These are phyloP conservation scores for Knoxia roxburghii DNA, from an alignment of 257 asterid genomes.

Conservation along the genomic window DNA sequence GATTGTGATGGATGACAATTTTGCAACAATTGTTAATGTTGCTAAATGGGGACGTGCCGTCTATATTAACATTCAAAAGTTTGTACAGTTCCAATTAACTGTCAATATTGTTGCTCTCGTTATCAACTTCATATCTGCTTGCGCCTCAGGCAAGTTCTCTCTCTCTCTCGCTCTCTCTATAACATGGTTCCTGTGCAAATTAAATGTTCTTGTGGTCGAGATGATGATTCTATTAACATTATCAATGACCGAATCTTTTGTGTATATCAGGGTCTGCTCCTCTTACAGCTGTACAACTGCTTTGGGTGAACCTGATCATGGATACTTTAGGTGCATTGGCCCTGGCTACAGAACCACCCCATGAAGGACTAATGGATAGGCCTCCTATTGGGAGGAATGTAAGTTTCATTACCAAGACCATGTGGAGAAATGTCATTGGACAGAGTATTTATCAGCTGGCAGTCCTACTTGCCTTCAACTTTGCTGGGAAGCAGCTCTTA, in stretches of 20 bases:
- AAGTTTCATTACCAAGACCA: constrained; percentile 68
- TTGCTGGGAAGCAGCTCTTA: constrained; percentile 57
- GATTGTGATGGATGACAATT: constrained; percentile 91
- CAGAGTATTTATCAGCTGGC: constrained; percentile 83
- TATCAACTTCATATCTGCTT: constrained; percentile 86
- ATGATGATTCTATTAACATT: neutral
- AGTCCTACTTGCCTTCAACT: constrained; percentile 68
- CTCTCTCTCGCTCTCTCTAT: neutral
- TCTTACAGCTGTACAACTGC: constrained; percentile 94
- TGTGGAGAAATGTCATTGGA: constrained; percentile 96
- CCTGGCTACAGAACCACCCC: constrained; percentile 95
- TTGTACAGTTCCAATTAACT: constrained; percentile 95
- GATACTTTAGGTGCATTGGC: constrained; percentile 99
- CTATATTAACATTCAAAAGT: constrained; percentile 93
- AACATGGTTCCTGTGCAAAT: neutral
- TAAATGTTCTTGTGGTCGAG: neutral
- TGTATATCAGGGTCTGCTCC: constrained; percentile 82
- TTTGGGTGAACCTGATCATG: constrained; percentile 98
- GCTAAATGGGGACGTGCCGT: constrained; percentile 98
- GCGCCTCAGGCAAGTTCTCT: constrained; percentile 63
- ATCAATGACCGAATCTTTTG: neutral
- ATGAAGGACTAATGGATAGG: constrained; percentile 84
- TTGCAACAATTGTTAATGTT: constrained; percentile 85
- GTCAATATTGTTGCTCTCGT: constrained; percentile 91
- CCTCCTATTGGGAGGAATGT: constrained; percentile 68